A percentile compares a stretch with the other conserved stretches of the same genome.
phyloP scores from a whole-genome alignment of 2,329 filamentous ascomycete genomes.

The Ceratocystiopsis minuta region DNA sequence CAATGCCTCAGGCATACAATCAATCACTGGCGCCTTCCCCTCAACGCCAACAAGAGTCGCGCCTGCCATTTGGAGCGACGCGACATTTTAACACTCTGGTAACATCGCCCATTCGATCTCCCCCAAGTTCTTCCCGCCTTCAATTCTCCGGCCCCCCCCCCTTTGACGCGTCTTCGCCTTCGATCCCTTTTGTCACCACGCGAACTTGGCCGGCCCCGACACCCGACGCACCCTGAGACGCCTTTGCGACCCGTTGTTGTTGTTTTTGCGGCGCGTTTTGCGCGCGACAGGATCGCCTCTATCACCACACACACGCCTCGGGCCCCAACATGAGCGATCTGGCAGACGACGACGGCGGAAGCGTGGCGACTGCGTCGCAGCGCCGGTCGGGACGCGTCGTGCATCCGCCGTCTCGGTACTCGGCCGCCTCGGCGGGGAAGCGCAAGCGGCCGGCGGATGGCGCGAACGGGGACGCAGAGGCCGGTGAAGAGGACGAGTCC shows the following conservation, averaged over 20 bases:
- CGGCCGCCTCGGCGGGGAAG: conserved; percentile 31
- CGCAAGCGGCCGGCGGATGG: conserved; percentile 30
- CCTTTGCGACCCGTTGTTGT: too few relatives aligned
- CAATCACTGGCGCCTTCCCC: too few relatives aligned
- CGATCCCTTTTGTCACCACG: background rate
- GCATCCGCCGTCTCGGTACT: conserved; percentile 40
- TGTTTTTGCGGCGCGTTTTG: background rate
- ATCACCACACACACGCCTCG: too few relatives aligned
- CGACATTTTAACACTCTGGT: conserved; percentile 8
- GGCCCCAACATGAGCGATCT: too few relatives aligned
- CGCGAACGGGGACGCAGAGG: conserved; percentile 28
- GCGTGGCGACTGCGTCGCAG: conserved; percentile 18
- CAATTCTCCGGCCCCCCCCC: background rate
- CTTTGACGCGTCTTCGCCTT: background rate
- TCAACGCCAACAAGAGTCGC: conserved; percentile 2
- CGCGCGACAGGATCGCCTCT: background rate
- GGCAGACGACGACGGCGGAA: conserved; percentile 1
- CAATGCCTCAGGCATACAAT: too few relatives aligned
- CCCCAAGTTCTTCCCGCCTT: background rate
- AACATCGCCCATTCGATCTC: background rate
- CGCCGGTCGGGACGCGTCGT: conserved; percentile 54
- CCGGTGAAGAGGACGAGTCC: conserved; percentile 23
- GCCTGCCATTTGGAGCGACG: conserved; percentile 8
- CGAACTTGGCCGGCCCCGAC: background rate
- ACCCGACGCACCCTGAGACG: too few relatives aligned